These are phyloP conservation scores for Pueraria montana DNA, from an alignment of 306 rosid genomes.

Conservation along the genomic window DNA sequence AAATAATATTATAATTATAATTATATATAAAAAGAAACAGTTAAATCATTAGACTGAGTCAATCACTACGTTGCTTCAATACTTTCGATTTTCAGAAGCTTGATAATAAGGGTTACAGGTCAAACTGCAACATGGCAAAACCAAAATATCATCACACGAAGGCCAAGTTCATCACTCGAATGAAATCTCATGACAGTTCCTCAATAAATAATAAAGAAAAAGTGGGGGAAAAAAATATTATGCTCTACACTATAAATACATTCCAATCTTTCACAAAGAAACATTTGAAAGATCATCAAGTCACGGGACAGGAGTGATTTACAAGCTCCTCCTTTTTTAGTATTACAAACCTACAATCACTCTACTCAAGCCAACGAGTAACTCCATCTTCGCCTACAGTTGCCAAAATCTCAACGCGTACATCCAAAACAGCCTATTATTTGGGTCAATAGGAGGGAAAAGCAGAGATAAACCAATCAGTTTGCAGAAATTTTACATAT, in stretches of 20 bases:
- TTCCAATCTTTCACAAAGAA: slow-evolving; percentile 43
- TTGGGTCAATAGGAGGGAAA: slow-evolving; percentile 35
- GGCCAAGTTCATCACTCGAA: slow-evolving; percentile 25
- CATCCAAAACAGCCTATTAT: slow-evolving; percentile 88
- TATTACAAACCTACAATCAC: slow-evolving; percentile 54
- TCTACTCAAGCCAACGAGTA: slow-evolving; percentile 94
- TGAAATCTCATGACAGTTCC: slow-evolving; percentile 48
- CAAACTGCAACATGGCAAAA: background rate
- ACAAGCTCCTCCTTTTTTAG: slow-evolving; percentile 58
- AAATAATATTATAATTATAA: too few relatives aligned
- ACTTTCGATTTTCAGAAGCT: slow-evolving; percentile 6
- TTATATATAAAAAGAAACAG: background rate
- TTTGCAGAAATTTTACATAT: slow-evolving; percentile 14
- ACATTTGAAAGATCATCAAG: slow-evolving; percentile 38
- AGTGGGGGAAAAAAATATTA: too few relatives aligned
- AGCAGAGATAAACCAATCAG: slow-evolving; percentile 26
- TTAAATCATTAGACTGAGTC: background rate
- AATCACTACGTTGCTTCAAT: background rate
- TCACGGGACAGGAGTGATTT: slow-evolving; percentile 44
- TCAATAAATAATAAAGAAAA: slow-evolving; percentile 19
- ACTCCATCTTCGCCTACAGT: slow-evolving; percentile 85
- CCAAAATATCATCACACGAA: slow-evolving; percentile 24
- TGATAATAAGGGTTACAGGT: slow-evolving; percentile 7
- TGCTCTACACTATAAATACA: slow-evolving; percentile 49
- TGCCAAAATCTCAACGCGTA: slow-evolving; percentile 87